Evolutionary conservation across 495 filamentous ascomycete species (phyloP), one percentile per base, ranked within the genome.

Genomic region (Penicillium daleae): DNA sequence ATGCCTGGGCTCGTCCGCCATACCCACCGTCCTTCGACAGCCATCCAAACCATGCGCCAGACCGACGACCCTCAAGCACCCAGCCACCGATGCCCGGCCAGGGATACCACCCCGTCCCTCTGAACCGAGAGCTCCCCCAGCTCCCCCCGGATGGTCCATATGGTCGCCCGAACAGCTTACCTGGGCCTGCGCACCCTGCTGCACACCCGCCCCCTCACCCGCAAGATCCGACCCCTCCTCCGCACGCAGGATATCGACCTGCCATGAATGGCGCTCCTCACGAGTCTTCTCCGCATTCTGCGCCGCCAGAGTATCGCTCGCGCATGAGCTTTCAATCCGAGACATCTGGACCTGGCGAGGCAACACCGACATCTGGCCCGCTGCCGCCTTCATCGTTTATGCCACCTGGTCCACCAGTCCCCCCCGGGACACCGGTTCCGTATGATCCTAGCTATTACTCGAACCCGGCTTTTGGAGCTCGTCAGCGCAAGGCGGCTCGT

Each of bases 401-500:
- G 53, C 62, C 72, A 1, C 66, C 74, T 9, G 65, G 65, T 6
- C 70, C 64, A 2, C 53, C 71, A 12, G 56, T 65, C 0, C 48
- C 70, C 1, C 58, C 67, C 9, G 66, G 70, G 3, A 75, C 76
- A 6, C 69, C 68, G 21, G 61, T 26, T 4, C 65, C 76, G 15
- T 75, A 72, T 61, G 76, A 79, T 40, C 54, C 72, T 0, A 63
- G 57, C 24, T 78, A 74, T 50, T 73, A 76, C 46, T 69, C 67
- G 33, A 75, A 68, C 24, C 71, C 72, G 26, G 64, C 74, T 9
- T 78, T 59, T 65, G 71, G 70, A 17, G 72, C 73, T 5, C 76
- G 78, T 12, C 76, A 78, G 46, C 76, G 79, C 15, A 81, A 78
- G 65, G 71, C 79, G 6, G 72, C 76, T 19, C 69, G 79, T 61